Percentiles rank a stretch among this genome's conserved stretches.
Evolutionary conservation across 2,329 filamentous ascomycete genomes (phyloP).

Genomic region (Fusarium brevicatenulatum): DNA sequence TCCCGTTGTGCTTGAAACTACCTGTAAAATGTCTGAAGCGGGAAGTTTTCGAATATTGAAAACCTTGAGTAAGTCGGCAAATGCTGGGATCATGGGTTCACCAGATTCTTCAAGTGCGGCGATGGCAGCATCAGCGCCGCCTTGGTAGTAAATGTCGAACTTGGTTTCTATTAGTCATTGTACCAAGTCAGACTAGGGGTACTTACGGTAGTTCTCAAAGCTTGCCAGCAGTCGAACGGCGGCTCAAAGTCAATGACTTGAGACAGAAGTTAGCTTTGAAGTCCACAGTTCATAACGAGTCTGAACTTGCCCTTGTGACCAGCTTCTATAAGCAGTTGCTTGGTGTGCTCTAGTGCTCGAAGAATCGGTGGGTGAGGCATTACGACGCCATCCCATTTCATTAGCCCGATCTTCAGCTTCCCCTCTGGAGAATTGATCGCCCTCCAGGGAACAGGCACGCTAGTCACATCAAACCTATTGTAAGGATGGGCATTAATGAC

Average conservation of each 20-base stretch:
- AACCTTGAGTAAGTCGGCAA: slow-evolving; percentile 2
- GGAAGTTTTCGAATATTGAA: background rate
- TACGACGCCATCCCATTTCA: slow-evolving; percentile 15
- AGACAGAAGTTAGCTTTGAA: fast-evolving
- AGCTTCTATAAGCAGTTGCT: background rate
- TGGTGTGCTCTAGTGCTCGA: slow-evolving; percentile 3
- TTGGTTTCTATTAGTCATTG: background rate
- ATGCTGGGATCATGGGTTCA: slow-evolving; percentile 8
- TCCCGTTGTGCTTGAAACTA: fast-evolving
- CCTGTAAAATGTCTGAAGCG: background rate
- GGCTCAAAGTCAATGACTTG: slow-evolving; percentile 16
- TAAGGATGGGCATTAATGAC: slow-evolving; percentile 1
- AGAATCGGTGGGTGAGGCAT: slow-evolving; percentile 21
- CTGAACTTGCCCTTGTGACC: slow-evolving; percentile 8
- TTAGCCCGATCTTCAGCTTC: slow-evolving; percentile 4
- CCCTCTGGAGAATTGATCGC: fast-evolving
- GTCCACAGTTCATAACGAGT: fast-evolving
- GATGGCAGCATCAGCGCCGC: background rate
- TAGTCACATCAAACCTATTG: slow-evolving; percentile 4
- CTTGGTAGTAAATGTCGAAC: slow-evolving; percentile 18
- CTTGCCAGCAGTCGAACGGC: slow-evolving; percentile 22
- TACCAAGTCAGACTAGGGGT: fast-evolving
- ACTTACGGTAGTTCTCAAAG: background rate
- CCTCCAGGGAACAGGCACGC: slow-evolving; percentile 5
- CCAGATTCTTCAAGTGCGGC: background rate